These are phyloP conservation scores for Balakata baccata DNA, from an alignment of 345 rosid genomes.

Conservation along the genomic window DNA sequence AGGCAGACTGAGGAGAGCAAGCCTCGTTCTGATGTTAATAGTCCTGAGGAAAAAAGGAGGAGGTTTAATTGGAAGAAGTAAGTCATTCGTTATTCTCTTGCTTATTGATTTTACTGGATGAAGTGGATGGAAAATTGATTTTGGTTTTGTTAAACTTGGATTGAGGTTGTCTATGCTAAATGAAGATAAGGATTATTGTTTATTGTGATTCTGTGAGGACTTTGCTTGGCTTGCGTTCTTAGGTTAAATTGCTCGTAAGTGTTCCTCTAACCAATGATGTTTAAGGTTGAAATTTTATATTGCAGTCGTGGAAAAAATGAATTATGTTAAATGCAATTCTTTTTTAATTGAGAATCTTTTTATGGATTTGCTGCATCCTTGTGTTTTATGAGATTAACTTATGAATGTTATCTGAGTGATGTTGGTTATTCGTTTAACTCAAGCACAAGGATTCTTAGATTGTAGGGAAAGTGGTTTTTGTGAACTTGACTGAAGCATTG, in stretches of 20 bases:
- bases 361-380: background rate
- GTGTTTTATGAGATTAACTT: background rate
- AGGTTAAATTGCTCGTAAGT: background rate
- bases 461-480: background rate
- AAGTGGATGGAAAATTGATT: background rate
- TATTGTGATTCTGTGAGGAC: background rate
- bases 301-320: background rate
- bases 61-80: constrained; percentile 58
- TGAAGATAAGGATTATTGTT: background rate
- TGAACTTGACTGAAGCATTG: background rate
- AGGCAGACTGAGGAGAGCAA: constrained; percentile 73
- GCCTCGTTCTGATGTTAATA: constrained; percentile 44
- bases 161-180: background rate
- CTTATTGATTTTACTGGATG: background rate
- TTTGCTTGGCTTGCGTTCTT: background rate
- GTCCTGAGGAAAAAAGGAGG: constrained; percentile 68
- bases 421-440: background rate
- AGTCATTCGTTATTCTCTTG: background rate
- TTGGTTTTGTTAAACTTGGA: background rate
- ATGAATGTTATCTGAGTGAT: background rate
- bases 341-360: background rate
- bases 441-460: background rate
- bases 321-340: background rate
- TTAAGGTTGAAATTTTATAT: background rate
- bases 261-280: background rate